Evolutionary conservation across 257 asterid species (phyloP).

Genomic region (Solanum verrucosum): DNA sequence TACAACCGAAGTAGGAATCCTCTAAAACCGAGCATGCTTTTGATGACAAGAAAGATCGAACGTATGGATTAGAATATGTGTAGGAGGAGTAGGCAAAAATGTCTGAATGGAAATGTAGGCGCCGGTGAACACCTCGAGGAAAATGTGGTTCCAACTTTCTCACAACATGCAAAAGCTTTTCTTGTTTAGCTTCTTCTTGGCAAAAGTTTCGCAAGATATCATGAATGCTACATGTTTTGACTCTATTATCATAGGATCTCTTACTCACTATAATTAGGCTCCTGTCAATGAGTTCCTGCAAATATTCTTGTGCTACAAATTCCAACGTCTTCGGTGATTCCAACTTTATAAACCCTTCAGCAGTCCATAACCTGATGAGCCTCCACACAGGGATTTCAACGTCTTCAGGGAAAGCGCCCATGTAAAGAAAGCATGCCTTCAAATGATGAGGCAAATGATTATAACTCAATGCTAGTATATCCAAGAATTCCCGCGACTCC

Average conservation of each 20-base stretch:
- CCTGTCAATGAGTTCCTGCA: neutral
- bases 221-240: neutral
- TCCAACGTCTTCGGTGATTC: neutral
- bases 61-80: neutral
- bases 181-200: neutral
- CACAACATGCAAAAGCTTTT: neutral
- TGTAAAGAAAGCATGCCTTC: neutral
- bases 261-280: neutral
- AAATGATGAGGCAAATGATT: neutral
- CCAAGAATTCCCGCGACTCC: neutral
- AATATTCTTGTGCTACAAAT: neutral
- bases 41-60: neutral
- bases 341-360: neutral
- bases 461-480: too few species aligned
- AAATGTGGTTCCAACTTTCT: neutral
- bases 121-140: neutral
- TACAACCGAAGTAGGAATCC: too few species aligned
- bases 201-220: neutral
- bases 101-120: neutral
- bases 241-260: neutral
- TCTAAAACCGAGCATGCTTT: too few species aligned
- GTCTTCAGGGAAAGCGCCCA: neutral
- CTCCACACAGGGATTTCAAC: neutral
- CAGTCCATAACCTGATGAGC: neutral
- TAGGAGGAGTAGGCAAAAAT: neutral